These are phyloP conservation scores for Suhomyces coccinellae DNA, from an alignment of 1,139 yeast species.

Conservation along the genomic window DNA sequence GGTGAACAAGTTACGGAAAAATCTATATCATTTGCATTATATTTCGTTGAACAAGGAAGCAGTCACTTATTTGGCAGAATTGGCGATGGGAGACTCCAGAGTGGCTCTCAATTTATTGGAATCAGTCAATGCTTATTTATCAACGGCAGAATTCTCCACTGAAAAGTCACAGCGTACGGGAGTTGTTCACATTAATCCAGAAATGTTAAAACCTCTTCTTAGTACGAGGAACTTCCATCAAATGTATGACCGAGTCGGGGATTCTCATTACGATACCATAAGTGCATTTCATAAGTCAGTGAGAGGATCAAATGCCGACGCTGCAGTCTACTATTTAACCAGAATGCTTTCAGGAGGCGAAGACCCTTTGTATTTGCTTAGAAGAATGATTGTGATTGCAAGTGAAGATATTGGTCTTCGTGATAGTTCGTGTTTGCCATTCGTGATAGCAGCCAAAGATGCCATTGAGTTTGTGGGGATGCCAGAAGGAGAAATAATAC, in stretches of 20 bases:
- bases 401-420: slow-evolving; percentile 85
- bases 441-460: slow-evolving; percentile 81
- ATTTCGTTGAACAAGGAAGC: slow-evolving; percentile 58
- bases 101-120: slow-evolving; percentile 77
- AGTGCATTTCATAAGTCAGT: slow-evolving; percentile 92
- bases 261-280: slow-evolving; percentile 89
- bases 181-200: slow-evolving; percentile 34
- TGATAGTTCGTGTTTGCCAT: slow-evolving; percentile 82
- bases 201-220: slow-evolving; percentile 41
- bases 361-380: slow-evolving; percentile 86
- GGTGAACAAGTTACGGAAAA: slow-evolving; percentile 57
- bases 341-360: slow-evolving; percentile 92
- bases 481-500: slow-evolving; percentile 90
- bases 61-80: slow-evolving; percentile 65
- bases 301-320: slow-evolving; percentile 86
- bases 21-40: slow-evolving; percentile 38
- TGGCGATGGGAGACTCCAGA: slow-evolving; percentile 91
- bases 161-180: slow-evolving; percentile 18
- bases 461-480: slow-evolving; percentile 92
- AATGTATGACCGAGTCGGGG: slow-evolving; percentile 85
- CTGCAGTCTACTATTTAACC: slow-evolving; percentile 81
- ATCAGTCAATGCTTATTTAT: slow-evolving; percentile 44
- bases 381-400: slow-evolving; percentile 91
- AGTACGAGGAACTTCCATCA: slow-evolving; percentile 49
- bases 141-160: slow-evolving; percentile 31